Conservation (phyloP, 1,139 yeast species). For the Taphrina wiesneri region DNA sequence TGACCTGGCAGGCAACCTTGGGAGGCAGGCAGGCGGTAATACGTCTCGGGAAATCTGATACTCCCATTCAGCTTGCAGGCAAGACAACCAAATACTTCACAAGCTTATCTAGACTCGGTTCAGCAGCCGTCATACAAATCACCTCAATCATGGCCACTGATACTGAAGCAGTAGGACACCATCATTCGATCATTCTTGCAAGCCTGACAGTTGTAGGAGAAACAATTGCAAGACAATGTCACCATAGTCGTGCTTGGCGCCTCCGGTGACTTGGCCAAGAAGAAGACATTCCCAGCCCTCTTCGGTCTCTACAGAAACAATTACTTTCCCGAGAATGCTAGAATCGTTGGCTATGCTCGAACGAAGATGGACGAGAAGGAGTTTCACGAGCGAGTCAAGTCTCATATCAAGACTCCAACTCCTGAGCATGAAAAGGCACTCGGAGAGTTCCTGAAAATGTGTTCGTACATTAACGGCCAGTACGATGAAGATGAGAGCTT, state of each 20-base stretch:
- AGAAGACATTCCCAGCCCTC: conserved; percentile 68
- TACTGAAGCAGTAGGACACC: neutral
- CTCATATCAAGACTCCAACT: conserved; percentile 62
- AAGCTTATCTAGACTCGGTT: neutral
- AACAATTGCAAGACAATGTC: conserved; percentile 22
- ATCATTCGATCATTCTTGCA: neutral
- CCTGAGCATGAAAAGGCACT: conserved; percentile 51
- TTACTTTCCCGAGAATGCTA: conserved; percentile 65
- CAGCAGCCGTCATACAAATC: neutral
- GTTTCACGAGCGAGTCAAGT: conserved; percentile 64
- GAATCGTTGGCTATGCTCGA: conserved; percentile 90
- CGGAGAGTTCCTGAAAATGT: conserved; percentile 58
- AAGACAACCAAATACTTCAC: neutral
- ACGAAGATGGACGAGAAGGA: conserved; percentile 68
- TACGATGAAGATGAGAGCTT: conserved; percentile 81
- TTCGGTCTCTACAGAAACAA: conserved; percentile 67
- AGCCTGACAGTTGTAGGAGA: neutral
- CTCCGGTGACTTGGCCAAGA: conserved; percentile 94
- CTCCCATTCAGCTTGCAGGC: neutral
- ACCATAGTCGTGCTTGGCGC: conserved; percentile 89
- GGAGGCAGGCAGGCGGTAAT: neutral
- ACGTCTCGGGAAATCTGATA: neutral
- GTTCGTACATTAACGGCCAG: conserved; percentile 71
- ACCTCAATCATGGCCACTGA: neutral
- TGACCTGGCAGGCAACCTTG: neutral